Percentiles rank a stretch among this genome's conserved stretches.
phyloP scores from a whole-genome alignment of 306 rosid genomes.

The Erythrophleum fordii region DNA sequence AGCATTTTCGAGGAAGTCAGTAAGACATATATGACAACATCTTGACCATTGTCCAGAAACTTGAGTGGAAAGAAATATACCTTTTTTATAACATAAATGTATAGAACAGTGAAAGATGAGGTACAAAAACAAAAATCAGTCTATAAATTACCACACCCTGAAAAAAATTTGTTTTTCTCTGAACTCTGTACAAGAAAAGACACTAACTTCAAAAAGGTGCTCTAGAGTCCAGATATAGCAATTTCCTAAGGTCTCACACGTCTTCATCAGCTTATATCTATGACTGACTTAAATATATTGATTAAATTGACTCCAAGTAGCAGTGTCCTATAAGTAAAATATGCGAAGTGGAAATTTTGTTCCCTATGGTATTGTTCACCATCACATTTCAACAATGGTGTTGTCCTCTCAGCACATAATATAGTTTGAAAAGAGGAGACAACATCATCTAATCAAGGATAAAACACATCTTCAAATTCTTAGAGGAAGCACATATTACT shows the following conservation, averaged over 20 bases:
- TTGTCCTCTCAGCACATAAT: neutral
- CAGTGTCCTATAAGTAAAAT: neutral
- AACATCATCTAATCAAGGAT: constrained; percentile 1
- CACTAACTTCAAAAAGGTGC: neutral
- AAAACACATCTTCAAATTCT: neutral
- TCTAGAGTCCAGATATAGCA: neutral
- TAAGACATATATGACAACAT: neutral
- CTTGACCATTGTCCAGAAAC: constrained; percentile 20
- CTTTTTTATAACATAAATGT: constrained; percentile 2
- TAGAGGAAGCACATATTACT: neutral
- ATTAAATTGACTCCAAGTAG: constrained; percentile 3
- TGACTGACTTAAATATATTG: constrained; percentile 3
- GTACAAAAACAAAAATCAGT: neutral
- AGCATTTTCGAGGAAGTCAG: neutral
- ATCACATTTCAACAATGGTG: neutral
- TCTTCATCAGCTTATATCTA: neutral
- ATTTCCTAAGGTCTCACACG: neutral
- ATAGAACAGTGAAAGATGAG: constrained; percentile 23
- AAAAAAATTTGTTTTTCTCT: neutral
- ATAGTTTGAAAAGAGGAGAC: neutral
- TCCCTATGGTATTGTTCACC: neutral
- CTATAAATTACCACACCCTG: constrained; percentile 11
- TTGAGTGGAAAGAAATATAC: neutral
- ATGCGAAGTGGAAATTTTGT: neutral
- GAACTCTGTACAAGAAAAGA: neutral